These are phyloP conservation scores for Kernera saxatilis DNA, from an alignment of 345 rosid genomes.

Conservation along the genomic window DNA sequence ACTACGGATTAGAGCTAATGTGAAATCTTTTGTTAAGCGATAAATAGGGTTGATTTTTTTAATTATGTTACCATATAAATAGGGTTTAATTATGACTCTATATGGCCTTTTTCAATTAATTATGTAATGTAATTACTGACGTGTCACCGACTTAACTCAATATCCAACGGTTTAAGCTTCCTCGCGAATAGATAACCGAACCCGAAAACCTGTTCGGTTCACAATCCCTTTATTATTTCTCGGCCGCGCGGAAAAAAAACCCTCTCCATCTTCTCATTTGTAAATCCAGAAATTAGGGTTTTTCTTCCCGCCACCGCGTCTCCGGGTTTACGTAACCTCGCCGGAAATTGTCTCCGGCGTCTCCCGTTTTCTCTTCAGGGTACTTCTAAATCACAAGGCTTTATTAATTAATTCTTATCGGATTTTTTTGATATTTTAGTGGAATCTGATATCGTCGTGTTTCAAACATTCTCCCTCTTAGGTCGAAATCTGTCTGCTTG, in stretches of 20 bases:
- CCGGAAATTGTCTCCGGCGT: neutral
- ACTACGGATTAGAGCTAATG: neutral
- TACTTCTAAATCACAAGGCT: neutral
- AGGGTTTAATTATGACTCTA: neutral
- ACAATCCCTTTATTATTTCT: neutral
- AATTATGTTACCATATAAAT: neutral
- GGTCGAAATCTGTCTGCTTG: neutral
- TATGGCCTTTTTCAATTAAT: neutral
- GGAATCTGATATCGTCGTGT: neutral
- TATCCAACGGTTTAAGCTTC: neutral
- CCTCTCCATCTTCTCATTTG: neutral
- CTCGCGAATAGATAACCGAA: neutral
- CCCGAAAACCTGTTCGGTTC: neutral
- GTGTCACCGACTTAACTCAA: neutral
- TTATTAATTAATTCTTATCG: neutral
- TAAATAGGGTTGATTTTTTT: neutral
- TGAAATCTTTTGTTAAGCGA: neutral
- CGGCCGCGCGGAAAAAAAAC: neutral
- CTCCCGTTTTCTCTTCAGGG: neutral
- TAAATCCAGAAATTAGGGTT: conserved; percentile 9
- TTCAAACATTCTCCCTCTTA: neutral
- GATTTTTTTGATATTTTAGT: neutral
- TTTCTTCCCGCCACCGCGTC: conserved; percentile 17
- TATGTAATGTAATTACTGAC: neutral
- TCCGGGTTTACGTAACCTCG: neutral